Evolutionary conservation across 164 flowering plant genomes (phyloP), one percentile per base, ranked within the genome.

Genomic region (Amborella trichopoda): DNA sequence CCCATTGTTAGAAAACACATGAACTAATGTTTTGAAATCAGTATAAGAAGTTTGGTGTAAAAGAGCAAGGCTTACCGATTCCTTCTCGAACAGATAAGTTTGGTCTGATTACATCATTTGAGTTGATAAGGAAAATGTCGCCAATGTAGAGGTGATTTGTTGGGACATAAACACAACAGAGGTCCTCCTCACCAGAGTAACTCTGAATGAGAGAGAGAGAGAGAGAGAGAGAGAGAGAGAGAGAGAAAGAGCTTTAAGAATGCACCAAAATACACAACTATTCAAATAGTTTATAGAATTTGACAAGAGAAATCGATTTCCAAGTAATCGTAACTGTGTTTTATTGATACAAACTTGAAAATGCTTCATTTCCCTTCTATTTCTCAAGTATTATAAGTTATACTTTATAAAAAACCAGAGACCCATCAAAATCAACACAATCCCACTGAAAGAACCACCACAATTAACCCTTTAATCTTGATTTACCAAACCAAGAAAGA

Each of bases 71-170:
- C 81, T 69, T 49, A 80, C 88, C 88, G 43, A 80, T 80, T 64
- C 88, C 88, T 72, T 80, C 83, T 3, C 88, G 79, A 44, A 80
- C 83, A 1, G 88, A 80, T 46, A 80, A 54, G 46, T 75, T 77
- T 26, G 88, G 88, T 54, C 88, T 73, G 28, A 80, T 77, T 28
- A 80, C 76, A 42, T 80, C 88, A 37, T 66, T 77, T 53, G 76
- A 66, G 54, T 75, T 77, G 56, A 80, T 67, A 12, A 80, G 63
- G 57, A 80, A 75, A 53, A 80, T 66, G 58, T 80, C 88, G 5
- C 88, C 88, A 19, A 80, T 73, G 65, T 80, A 80, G n/a, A 80
- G 83, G 68, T 80, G 83, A 58, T 80, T 80, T 1, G 88, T 80
- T 39, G 88, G 88, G 21, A 80, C 83, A 54, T 71, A 80, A 37